Evolutionary conservation across 805 yeast genomes (phyloP), one percentile per base, ranked within the genome.

Genomic region (Candida caryicola): DNA sequence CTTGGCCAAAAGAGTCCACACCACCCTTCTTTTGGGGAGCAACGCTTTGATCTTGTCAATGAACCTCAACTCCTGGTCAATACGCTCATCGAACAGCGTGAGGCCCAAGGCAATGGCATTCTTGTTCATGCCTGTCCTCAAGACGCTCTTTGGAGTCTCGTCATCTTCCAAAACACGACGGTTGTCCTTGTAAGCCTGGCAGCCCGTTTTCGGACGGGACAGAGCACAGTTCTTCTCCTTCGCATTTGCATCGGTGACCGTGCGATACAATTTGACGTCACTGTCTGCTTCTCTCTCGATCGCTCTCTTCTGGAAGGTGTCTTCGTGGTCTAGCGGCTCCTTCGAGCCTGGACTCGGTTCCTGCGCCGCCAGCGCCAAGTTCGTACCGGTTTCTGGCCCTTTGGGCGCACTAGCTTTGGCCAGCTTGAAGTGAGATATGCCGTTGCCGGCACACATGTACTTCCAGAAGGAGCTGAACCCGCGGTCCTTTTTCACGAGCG

Each of bases 401-500:
- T 21, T 21, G 10, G 25, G 25, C 25, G 7, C 10, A 21, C 10
- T 21, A n/a, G n/a, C n/a, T n/a, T n/a, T n/a, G n/a, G n/a, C n/a
- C n/a, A n/a, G n/a, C n/a, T n/a, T n/a, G n/a, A n/a, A n/a, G n/a
- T n/a, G n/a, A n/a, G n/a, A n/a, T n/a, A n/a, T n/a, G 10, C 25
- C 25, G 7, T 10, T 21, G 9, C 25, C 25, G 10, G 25, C 10
- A 21, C 25, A 23, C 41, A 41, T 37, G 25, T 23, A 41, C 16
- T 33, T 33, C 44, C 44, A 41, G 15, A 41, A 18, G 25, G 30
- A 10, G 14, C 28, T 10, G 14, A 39, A 29, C 23, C 29, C 57
- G 3, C 59, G 61, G 54, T 79, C 85, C 44, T 67, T 75, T 38
- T 67, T 65, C 37, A 77, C 54, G 17, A 73, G 40, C 0, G 82